Percentiles rank a stretch among this genome's conserved stretches.
Conservation (phyloP, 2,329 filamentous ascomycete species). For the Chaetomium strumarium region DNA sequence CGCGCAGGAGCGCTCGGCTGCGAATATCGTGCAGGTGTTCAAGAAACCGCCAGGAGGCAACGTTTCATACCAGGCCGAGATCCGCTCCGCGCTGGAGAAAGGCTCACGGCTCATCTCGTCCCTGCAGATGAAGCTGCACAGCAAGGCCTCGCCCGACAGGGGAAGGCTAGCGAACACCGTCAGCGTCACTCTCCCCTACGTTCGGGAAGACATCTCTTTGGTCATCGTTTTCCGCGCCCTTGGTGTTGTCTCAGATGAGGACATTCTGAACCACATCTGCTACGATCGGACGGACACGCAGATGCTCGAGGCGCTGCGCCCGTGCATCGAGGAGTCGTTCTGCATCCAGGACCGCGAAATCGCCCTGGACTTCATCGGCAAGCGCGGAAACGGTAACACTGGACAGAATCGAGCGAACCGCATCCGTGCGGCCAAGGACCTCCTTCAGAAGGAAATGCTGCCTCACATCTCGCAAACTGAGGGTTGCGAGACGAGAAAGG, state of each 20-base stretch:
- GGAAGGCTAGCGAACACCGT: constrained; percentile 83
- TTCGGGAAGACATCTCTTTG: constrained; percentile 89
- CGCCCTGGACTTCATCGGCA: constrained; percentile 91
- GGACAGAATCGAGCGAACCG: constrained; percentile 78
- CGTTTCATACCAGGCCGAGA: constrained; percentile 90
- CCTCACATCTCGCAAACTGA: constrained; percentile 95
- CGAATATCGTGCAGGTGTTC: constrained; percentile 98
- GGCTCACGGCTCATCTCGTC: constrained; percentile 92
- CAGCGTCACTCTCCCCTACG: constrained; percentile 84
- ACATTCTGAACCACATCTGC: constrained; percentile 96
- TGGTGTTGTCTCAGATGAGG: constrained; percentile 93
- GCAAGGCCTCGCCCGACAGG: constrained; percentile 74
- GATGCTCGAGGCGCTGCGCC: constrained; percentile 96
- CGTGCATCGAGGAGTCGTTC: constrained; percentile 94
- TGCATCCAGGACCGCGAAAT: constrained; percentile 93
- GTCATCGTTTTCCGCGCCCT: constrained; percentile 93
- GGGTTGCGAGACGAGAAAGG: constrained; percentile 91
- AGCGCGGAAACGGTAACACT: constrained; percentile 68
- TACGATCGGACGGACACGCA: constrained; percentile 92
- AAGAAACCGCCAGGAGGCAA: constrained; percentile 92
- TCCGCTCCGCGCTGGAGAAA: constrained; percentile 92
- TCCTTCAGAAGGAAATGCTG: constrained; percentile 93
- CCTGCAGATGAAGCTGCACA: constrained; percentile 82
- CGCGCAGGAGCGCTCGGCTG: constrained; percentile 92
- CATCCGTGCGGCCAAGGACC: constrained; percentile 85